Percentiles rank a stretch among this genome's conserved stretches.
Conservation (phyloP, 1,284 basidiomycete species). For the Ganoderma lingzhi region DNA sequence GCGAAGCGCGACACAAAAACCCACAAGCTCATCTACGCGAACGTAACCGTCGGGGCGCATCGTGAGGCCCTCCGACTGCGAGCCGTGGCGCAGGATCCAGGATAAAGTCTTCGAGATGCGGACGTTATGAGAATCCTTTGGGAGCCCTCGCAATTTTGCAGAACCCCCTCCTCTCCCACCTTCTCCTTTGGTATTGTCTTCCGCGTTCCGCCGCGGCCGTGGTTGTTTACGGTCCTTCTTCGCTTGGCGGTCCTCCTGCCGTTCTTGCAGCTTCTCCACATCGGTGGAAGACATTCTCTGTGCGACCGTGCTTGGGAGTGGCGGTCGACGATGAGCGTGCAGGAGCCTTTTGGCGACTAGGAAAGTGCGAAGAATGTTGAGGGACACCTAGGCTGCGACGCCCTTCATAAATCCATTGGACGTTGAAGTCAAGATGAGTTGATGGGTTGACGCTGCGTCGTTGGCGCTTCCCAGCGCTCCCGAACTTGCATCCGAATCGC, state of each 20-base stretch:
- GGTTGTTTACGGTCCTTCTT: conserved; percentile 25
- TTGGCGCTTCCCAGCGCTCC: not conserved
- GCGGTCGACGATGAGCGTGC: not conserved
- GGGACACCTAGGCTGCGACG: not conserved
- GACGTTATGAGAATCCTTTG: conserved; percentile 58
- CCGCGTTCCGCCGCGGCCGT: conserved; percentile 7
- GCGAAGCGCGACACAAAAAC: conserved; percentile 39
- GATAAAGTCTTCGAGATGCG: conserved; percentile 82
- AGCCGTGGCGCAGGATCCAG: conserved; percentile 88
- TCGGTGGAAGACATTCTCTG: conserved; percentile 1
- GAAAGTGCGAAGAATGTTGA: not conserved
- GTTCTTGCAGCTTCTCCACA: conserved; percentile 3
- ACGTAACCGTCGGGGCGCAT: conserved; percentile 87
- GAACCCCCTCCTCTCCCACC: conserved; percentile 28
- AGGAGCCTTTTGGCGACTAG: not conserved
- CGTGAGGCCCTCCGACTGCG: conserved; percentile 73
- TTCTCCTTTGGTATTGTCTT: conserved; percentile 15
- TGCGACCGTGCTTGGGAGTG: not conserved
- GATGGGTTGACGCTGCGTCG: not conserved
- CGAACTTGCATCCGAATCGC: not conserved
- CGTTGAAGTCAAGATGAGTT: conserved; percentile 2
- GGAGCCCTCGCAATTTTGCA: conserved; percentile 55
- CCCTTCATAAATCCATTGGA: not conserved
- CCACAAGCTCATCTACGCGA: conserved; percentile 75
- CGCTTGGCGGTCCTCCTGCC: conserved; percentile 12